Conservation (phyloP, 768 basidiomycete genomes). For the Udeniomyces megalosporus region DNA sequence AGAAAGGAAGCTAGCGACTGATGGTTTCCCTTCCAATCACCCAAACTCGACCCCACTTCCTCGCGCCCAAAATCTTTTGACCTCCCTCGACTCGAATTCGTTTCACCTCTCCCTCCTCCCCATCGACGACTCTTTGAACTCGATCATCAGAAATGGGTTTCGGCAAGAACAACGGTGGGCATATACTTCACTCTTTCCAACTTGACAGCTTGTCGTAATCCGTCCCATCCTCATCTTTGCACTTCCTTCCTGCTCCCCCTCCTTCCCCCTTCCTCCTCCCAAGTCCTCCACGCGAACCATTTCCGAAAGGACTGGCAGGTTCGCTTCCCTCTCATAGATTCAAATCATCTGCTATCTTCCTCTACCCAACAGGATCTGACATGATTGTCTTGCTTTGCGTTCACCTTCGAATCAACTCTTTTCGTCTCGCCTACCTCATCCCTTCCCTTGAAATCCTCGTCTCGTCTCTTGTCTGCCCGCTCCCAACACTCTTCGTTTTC, state of each 20-base stretch:
- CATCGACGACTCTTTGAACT: not conserved
- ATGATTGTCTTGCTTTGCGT: not conserved
- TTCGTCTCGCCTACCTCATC: not conserved
- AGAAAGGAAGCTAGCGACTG: too few relatives aligned
- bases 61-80: not conserved
- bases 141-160: constrained; percentile 44
- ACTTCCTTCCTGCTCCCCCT: not conserved
- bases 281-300: constrained; percentile 77
- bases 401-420: not conserved
- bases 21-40: too few relatives aligned
- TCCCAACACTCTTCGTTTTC: not conserved
- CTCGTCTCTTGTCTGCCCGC: not conserved
- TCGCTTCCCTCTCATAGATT: constrained; percentile 8
- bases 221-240: not conserved
- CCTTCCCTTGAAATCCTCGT: not conserved
- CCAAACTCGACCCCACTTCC: too few relatives aligned
- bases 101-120: not conserved
- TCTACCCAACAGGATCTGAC: too few relatives aligned
- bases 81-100: not conserved
- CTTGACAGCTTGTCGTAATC: not conserved
- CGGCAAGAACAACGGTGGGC: constrained; percentile 50
- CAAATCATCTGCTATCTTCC: not conserved
- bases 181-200: not conserved
- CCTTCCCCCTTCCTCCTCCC: not conserved
- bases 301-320: constrained; percentile 98